Percentiles rank a stretch among this genome's conserved stretches.
These are phyloP conservation scores for Nidula microcarpa DNA, from an alignment of 768 basidiomycete genomes.

Conservation along the genomic window DNA sequence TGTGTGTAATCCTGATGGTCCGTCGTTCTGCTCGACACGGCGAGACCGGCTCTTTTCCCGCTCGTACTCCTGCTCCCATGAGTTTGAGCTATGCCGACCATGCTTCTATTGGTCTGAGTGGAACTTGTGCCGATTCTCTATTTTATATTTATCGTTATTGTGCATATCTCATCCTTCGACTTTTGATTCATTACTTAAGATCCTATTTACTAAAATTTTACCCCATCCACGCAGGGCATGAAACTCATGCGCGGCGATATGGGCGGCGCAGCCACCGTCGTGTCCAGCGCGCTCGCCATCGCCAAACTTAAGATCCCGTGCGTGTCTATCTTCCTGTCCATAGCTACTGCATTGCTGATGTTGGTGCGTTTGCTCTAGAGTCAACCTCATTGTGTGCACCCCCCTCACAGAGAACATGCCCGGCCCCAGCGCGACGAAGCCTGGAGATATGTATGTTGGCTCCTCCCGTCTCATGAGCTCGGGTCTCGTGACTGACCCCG, in stretches of 20 bases:
- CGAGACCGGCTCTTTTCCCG: too few species aligned
- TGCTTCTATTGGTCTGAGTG: too few species aligned
- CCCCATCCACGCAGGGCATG: conserved; percentile 50
- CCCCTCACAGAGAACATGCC: conserved; percentile 89
- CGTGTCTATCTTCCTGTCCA: conserved; percentile 15
- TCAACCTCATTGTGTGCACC: conserved; percentile 71
- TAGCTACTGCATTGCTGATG: neutral
- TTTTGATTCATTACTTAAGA: too few species aligned
- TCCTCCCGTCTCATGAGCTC: neutral
- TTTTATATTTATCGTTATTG: too few species aligned
- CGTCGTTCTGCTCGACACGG: too few species aligned
- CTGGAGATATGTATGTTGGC: conserved; percentile 72
- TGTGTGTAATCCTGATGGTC: too few species aligned
- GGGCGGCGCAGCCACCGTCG: conserved; percentile 85
- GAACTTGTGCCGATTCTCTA: too few species aligned
- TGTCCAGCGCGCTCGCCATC: conserved; percentile 70
- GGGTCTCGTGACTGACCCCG: too few species aligned
- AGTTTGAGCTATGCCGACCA: too few species aligned
- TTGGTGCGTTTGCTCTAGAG: conserved; percentile 27
- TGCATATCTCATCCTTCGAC: too few species aligned
- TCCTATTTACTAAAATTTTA: too few species aligned
- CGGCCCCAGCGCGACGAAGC: conserved; percentile 68
- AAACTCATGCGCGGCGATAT: conserved; percentile 86
- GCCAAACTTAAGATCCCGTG: conserved; percentile 81
- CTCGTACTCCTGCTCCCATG: too few species aligned